These are phyloP conservation scores for Penicillium cinerascens DNA, from an alignment of 495 filamentous ascomycete species.

Conservation along the genomic window DNA sequence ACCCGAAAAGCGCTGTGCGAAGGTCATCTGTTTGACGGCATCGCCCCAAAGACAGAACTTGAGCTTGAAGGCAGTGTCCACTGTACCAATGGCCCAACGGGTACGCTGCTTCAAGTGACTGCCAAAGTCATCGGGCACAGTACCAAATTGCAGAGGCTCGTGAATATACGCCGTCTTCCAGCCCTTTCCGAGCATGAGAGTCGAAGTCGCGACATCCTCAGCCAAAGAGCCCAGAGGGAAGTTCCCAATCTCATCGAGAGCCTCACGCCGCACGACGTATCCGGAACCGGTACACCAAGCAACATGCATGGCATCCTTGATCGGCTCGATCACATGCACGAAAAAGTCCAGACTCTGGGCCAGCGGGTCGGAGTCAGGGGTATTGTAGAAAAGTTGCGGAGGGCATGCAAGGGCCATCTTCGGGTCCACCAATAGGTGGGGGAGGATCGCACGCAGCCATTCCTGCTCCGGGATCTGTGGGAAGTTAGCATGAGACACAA, in stretches of 20 bases:
- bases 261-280: slow-evolving; percentile 45
- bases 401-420: slow-evolving; percentile 50
- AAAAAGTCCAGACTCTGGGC: slow-evolving; percentile 46
- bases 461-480: slow-evolving; percentile 46
- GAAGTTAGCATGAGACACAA: slow-evolving; percentile 3
- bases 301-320: slow-evolving; percentile 46
- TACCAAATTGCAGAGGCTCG: slow-evolving; percentile 51
- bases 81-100: slow-evolving; percentile 46
- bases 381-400: slow-evolving; percentile 55
- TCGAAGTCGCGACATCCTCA: slow-evolving; percentile 51
- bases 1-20: slow-evolving; percentile 36
- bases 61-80: slow-evolving; percentile 42
- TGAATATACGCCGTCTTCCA: slow-evolving; percentile 51
- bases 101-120: slow-evolving; percentile 52
- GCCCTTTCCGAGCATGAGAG: slow-evolving; percentile 44
- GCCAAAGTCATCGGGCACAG: slow-evolving; percentile 45
- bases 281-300: slow-evolving; percentile 55
- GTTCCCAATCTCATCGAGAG: slow-evolving; percentile 49
- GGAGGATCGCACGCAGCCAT: slow-evolving; percentile 50
- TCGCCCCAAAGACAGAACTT: slow-evolving; percentile 45
- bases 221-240: slow-evolving; percentile 47
- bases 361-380: slow-evolving; percentile 48
- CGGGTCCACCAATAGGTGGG: slow-evolving; percentile 46
- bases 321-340: slow-evolving; percentile 48
- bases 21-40: slow-evolving; percentile 30